Evolutionary conservation across 768 basidiomycete genomes (phyloP), one percentile per base, ranked within the genome.

Genomic region (Crassisporium funariophilum): DNA sequence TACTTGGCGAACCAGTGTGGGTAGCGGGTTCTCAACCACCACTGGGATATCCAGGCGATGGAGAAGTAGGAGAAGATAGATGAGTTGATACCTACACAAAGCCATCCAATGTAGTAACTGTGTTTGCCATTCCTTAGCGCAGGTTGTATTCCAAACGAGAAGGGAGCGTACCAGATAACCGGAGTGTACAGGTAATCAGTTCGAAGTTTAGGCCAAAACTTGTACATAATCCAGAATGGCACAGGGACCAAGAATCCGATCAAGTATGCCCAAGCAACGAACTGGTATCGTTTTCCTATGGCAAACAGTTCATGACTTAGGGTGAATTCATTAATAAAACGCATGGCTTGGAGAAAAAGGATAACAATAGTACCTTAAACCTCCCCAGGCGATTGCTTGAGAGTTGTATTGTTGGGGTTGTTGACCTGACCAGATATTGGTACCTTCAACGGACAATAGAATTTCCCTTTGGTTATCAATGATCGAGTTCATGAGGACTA

Each of bases 401-500:
- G 72, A 74, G 51, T 79, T 79, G 57, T 73, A 78, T 55, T 72
- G 70, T 56, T 76, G 77, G 5, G 70, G 68, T 41, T 77, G 74
- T 54, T 74, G 73, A 5, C 77, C 77, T 38, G 65, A 69, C 70
- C 71, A 79, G 39, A 79, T 71, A 53, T 78, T 76, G 1, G 82
- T 81, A 23, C 81, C 81, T 53, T 84, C 67, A 0, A 79, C 72
- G 4, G 73, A 76, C 19, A 83, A 62, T 3, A 85, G 60, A 20
- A 80, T 76, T 0, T 73, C 70, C 0, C 72, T 68, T 37, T 82
- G 77, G 29, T 62, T 70, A 41, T 71, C 67, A 56, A 85, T 72
- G 47, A 85, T 78, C 1, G 73, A 72, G 51, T 79, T 82, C 82
- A 83, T 82, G 41, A 85, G 55, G 35, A 82, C 75, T 63, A 66